These are phyloP conservation scores for Stachybotrys chlorohalonatus DNA, from an alignment of 2,329 filamentous ascomycete genomes.

Conservation along the genomic window DNA sequence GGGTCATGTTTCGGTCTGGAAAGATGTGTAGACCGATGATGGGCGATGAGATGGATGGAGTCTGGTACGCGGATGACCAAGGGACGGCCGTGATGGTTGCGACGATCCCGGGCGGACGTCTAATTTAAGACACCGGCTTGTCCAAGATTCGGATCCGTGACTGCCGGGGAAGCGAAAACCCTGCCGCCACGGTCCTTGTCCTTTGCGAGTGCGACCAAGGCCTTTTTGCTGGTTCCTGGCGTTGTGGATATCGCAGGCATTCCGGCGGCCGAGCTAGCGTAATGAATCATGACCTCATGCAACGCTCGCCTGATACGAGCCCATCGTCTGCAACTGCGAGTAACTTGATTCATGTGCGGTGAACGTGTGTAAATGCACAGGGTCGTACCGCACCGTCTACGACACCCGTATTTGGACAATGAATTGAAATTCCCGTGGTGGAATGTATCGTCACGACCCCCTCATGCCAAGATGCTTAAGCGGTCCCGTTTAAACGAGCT, in stretches of 20 bases:
- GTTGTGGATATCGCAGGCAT: neutral
- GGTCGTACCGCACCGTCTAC: no score
- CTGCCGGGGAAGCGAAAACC: neutral
- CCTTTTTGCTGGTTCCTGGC: neutral
- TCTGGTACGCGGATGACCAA: neutral
- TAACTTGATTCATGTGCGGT: no score
- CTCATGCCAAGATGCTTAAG: no score
- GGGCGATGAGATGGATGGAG: no score
- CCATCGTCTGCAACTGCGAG: constrained; percentile 5
- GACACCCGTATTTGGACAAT: no score
- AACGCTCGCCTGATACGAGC: constrained; percentile 15
- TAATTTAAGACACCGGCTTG: neutral
- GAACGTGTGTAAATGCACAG: no score
- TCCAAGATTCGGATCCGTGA: neutral
- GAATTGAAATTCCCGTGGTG: no score
- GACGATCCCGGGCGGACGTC: neutral
- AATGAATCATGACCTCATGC: constrained; percentile 29
- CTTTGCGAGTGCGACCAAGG: neutral
- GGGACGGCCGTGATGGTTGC: neutral
- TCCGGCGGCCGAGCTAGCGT: neutral
- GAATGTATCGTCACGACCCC: no score
- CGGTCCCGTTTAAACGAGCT: no score
- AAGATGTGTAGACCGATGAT: neutral
- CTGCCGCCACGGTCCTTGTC: no score
- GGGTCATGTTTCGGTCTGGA: constrained; percentile 9